Base-by-base conservation (phyloP, 805 yeast species). In the Suhomyces canberraensis region DNA sequence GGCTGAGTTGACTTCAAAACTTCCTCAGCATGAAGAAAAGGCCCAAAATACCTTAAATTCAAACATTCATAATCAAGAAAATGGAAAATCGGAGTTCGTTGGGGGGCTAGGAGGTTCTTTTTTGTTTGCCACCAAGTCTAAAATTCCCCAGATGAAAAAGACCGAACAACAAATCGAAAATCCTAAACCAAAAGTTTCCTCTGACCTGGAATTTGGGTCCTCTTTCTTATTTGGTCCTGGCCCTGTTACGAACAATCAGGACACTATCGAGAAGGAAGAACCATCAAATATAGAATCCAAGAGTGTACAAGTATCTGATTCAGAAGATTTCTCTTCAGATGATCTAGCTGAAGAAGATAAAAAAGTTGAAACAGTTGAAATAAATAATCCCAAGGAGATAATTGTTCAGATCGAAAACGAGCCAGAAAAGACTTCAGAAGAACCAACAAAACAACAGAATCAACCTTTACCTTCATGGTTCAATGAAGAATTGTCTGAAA, bases 401-500 rank as follows among this genome's bases (percentile, higher is more conserved):
- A n/a, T n/a, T n/a, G n/a, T n/a, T n/a, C n/a, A n/a, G n/a, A n/a
- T n/a, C n/a, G n/a, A n/a, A n/a, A n/a, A n/a, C n/a, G n/a, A n/a
- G n/a, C n/a, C n/a, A n/a, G n/a, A n/a, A n/a, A n/a, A n/a, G n/a
- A n/a, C n/a, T n/a, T n/a, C n/a, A n/a, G n/a, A n/a, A n/a, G n/a
- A n/a, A n/a, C n/a, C n/a, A n/a, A n/a, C n/a, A n/a, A n/a, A n/a
- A n/a, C n/a, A n/a, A n/a, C n/a, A n/a, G n/a, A 26, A 26, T 13
- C 29, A 26, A 9, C 16, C 29, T 7, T 13, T 47, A n/a, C 64
- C 65, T 2, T 36, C 54, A 2, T 60, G 65, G 65, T 58, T 56
- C 37, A 46, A 40, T 13, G 43, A 43, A 11, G 36, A 47, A 16
- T 4, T 35, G 4, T 8, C 18, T 16, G 18, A 14, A 8, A 24